These are phyloP conservation scores for Colletotrichum eleusines DNA, from an alignment of 2,329 filamentous ascomycete species.

Conservation along the genomic window DNA sequence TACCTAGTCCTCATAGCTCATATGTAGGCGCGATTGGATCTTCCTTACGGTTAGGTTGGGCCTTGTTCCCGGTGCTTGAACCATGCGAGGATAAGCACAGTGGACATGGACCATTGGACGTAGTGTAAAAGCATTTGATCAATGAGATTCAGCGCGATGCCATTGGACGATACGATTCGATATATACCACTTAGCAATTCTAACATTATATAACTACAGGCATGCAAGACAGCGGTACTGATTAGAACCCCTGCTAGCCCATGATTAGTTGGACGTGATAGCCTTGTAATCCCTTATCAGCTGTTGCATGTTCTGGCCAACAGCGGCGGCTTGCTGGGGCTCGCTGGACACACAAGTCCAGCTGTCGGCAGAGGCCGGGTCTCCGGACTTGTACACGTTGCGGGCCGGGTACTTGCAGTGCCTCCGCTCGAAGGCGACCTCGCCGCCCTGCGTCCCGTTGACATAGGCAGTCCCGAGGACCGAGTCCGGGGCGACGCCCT, in stretches of 20 bases:
- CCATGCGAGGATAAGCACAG: too few relatives aligned
- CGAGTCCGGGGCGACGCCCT: constrained; percentile 47
- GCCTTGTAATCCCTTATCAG: not conserved
- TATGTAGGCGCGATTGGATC: too few relatives aligned
- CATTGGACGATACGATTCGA: not conserved
- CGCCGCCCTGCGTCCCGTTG: constrained; percentile 45
- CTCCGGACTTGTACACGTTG: constrained; percentile 47
- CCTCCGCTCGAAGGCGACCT: constrained; percentile 48
- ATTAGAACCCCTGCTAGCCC: not conserved
- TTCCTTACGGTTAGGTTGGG: too few relatives aligned
- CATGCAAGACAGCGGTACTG: not conserved
- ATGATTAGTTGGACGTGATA: not conserved
- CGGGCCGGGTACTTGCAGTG: constrained; percentile 53
- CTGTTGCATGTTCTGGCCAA: not conserved
- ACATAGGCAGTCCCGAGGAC: constrained; percentile 52
- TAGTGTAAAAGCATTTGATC: not conserved
- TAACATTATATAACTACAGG: not conserved
- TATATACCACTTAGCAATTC: not conserved
- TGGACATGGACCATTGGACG: too few relatives aligned
- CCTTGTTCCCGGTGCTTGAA: too few relatives aligned
- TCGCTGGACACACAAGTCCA: constrained; percentile 36
- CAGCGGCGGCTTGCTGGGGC: not conserved
- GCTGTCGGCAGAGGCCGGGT: constrained; percentile 40
- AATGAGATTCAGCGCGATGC: not conserved
- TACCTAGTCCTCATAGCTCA: too few relatives aligned